A percentile compares a stretch with the other conserved stretches of the same genome.
Conservation (phyloP, 495 filamentous ascomycete genomes). For the Penicillium diatomitis region DNA sequence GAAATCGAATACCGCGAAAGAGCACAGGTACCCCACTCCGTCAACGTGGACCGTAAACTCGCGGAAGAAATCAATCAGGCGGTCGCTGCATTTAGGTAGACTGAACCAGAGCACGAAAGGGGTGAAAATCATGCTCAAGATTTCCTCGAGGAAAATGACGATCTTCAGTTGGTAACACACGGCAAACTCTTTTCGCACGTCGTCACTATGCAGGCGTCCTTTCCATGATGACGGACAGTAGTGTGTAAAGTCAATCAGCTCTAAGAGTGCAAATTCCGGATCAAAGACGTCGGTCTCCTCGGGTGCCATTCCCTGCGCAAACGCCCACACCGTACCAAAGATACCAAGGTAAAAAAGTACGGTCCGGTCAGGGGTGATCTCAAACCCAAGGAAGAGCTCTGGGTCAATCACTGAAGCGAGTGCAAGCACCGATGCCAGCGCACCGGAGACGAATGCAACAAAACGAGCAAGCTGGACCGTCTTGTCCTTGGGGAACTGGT, state of each 20-base stretch:
- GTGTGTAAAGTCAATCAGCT: slow-evolving; percentile 85
- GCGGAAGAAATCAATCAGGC: slow-evolving; percentile 92
- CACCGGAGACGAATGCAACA: slow-evolving; percentile 77
- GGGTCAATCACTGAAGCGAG: slow-evolving; percentile 75
- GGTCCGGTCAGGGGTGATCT: slow-evolving; percentile 75
- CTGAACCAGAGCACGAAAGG: slow-evolving; percentile 84
- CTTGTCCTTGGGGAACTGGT: slow-evolving; percentile 95
- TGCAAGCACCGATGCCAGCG: slow-evolving; percentile 73
- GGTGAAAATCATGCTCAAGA: slow-evolving; percentile 83
- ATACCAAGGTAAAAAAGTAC: slow-evolving; percentile 71
- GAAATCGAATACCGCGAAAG: slow-evolving; percentile 97
- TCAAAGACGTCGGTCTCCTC: slow-evolving; percentile 88
- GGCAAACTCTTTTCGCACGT: slow-evolving; percentile 77
- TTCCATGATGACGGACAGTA: slow-evolving; percentile 85
- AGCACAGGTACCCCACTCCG: slow-evolving; percentile 90
- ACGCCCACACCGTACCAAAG: slow-evolving; percentile 69
- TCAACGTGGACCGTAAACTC: slow-evolving; percentile 97
- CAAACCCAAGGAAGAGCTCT: slow-evolving; percentile 84
- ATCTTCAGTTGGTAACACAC: slow-evolving; percentile 80
- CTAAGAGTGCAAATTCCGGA: slow-evolving; percentile 76
- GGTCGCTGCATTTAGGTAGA: slow-evolving; percentile 81
- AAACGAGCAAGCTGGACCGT: slow-evolving; percentile 73
- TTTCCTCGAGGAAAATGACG: slow-evolving; percentile 84
- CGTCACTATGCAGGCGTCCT: slow-evolving; percentile 77
- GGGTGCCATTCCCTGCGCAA: slow-evolving; percentile 68